A percentile compares a stretch with the other conserved stretches of the same genome.
phyloP scores from a whole-genome alignment of 1,284 basidiomycete species.

The Fomitopsis betulina region DNA sequence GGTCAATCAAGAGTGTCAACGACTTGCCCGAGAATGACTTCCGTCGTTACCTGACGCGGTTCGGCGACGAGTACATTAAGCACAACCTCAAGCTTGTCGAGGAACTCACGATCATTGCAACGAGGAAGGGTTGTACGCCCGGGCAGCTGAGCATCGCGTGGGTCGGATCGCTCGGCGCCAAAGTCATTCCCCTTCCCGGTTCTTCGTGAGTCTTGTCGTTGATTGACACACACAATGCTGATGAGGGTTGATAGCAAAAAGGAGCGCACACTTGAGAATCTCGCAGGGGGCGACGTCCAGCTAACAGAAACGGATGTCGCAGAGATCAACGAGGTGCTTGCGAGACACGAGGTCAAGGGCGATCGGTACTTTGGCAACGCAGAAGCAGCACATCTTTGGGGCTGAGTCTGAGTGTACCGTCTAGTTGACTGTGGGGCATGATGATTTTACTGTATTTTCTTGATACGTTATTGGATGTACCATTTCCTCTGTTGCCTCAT shows the following conservation, averaged over 20 bases:
- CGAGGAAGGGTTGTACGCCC: conserved; percentile 44
- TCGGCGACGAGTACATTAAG: conserved; percentile 40
- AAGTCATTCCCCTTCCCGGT: conserved; percentile 52
- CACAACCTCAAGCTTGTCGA: conserved; percentile 56
- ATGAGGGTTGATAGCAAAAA: conserved; percentile 18
- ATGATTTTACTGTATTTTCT: too few species aligned
- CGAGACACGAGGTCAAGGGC: conserved; percentile 25
- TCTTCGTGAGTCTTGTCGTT: conserved; percentile 35
- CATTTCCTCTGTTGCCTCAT: too few species aligned
- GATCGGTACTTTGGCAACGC: conserved; percentile 24
- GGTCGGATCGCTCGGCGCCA: conserved; percentile 42
- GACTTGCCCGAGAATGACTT: conserved; percentile 41
- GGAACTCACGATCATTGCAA: conserved; percentile 38
- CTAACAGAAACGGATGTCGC: conserved; percentile 37
- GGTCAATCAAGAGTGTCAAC: conserved; percentile 38
- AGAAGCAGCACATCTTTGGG: conserved; percentile 22
- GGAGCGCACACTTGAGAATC: conserved; percentile 42
- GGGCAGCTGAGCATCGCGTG: conserved; percentile 63
- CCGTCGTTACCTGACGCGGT: conserved; percentile 30
- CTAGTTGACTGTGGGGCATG: too few species aligned
- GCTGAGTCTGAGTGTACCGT: conserved; percentile 10
- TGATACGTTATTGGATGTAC: too few species aligned
- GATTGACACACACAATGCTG: not conserved
- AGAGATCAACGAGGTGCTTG: conserved; percentile 29
- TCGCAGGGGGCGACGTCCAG: conserved; percentile 37